phyloP scores from a whole-genome alignment of 805 yeast genomes.

The Candida maltosa region DNA sequence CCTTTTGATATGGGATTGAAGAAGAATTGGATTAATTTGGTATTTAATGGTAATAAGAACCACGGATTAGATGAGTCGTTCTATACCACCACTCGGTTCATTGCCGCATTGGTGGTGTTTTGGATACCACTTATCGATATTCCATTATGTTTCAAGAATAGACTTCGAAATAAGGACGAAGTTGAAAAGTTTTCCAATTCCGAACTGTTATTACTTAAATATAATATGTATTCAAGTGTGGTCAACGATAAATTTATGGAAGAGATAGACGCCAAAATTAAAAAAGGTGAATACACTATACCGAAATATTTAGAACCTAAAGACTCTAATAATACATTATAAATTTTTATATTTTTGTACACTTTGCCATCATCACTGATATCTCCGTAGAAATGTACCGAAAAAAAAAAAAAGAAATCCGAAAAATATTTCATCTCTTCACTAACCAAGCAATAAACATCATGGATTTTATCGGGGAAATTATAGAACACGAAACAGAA shows the following conservation, averaged over 20 bases:
- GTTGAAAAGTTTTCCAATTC: slow-evolving; percentile 1
- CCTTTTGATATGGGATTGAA: slow-evolving; percentile 37
- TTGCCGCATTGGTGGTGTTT: slow-evolving; percentile 12
- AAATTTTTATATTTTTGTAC: slow-evolving; percentile 1
- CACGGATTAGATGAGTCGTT: slow-evolving; percentile 10
- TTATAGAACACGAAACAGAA: slow-evolving; percentile 56
- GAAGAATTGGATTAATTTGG: slow-evolving; percentile 33
- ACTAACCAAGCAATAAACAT: no score
- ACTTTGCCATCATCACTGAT: no score
- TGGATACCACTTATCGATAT: slow-evolving; percentile 23
- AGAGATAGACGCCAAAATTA: slow-evolving; percentile 12
- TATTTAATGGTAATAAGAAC: slow-evolving; percentile 22
- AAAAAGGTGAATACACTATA: slow-evolving; percentile 11
- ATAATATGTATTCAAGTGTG: slow-evolving; percentile 8
- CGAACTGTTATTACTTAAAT: not conserved
- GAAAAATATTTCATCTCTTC: not conserved
- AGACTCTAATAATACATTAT: not conserved
- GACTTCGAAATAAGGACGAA: not conserved
- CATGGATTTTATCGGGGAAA: slow-evolving; percentile 73
- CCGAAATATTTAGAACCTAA: slow-evolving; percentile 13
- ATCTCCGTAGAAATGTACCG: slow-evolving; percentile 1
- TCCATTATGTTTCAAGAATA: slow-evolving; percentile 2
- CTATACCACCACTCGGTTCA: slow-evolving; percentile 12
- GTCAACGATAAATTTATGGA: slow-evolving; percentile 11
- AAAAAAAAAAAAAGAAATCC: slow-evolving; percentile 3